Evolutionary conservation across 257 asterid genomes (phyloP), one percentile per base, ranked within the genome.

Genomic region (Solanum gracilifrons): DNA sequence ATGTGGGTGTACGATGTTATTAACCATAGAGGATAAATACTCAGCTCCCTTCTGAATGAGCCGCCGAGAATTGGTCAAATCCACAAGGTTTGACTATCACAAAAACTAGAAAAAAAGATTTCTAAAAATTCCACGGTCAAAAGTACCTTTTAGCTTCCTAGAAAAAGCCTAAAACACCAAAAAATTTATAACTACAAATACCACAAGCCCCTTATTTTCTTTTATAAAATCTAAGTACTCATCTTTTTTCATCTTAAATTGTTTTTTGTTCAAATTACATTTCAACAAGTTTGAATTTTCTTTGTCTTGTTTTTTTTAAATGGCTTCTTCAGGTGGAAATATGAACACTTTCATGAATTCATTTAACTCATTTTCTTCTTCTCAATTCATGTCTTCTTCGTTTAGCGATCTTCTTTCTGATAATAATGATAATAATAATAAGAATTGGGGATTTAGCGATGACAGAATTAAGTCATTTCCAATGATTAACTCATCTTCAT

Each of bases 1-100:
- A 55, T 55, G 64, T 55, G 25, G 10, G 25, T 55, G 68, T 68
- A 48, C 23, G 25, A 64, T 77, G 90, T 39, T 37, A 72, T 75
- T 39, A 55, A 41, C 58, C 58, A 36, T 79, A 89, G 68, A 36
- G 75, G 83, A 88, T 87, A 36, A 68, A 35, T 5, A 9, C 85
- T 11, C 86, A 39, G 60, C 37, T 62, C 88, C 84, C 43, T 69
- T 88, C 20, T 51, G 92, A 92, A 35, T 91, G 73, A 91, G 98
- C 97, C 93, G 98, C 97, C 96, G 89, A 74, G 96, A 88, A 68
- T 9, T 87, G 77, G 98, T 94, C 97, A 94, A 93, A 93, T 88
- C 90, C 96, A 90, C 92, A 88, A 86, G 88, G 46, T 90, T 91
- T 91, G 93, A 91, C 93, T 91, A 71, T 58, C 33, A 29, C 37